A percentile compares a stretch with the other conserved stretches of the same genome.
Conservation (phyloP, 495 filamentous ascomycete species). For the Cenococcum geophilum region DNA sequence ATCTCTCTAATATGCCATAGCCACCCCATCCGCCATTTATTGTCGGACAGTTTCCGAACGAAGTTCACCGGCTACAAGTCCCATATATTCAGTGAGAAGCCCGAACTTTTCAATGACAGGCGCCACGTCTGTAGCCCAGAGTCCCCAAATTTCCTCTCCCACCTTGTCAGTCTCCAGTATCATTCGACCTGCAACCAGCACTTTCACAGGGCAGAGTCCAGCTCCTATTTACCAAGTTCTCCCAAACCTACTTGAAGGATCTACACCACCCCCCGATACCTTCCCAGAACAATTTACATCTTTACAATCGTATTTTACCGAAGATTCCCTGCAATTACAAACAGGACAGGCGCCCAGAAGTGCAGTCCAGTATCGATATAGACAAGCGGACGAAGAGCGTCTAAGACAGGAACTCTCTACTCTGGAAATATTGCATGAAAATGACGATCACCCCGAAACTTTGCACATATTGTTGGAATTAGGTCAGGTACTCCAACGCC, state of each 20-base stretch:
- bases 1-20: conserved; percentile 14
- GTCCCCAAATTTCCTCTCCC: conserved; percentile 21
- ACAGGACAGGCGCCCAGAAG: neutral
- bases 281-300: conserved; percentile 11
- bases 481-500: conserved; percentile 16
- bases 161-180: conserved; percentile 26
- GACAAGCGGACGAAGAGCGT: conserved; percentile 21
- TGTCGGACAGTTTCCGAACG: conserved; percentile 26
- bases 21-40: conserved; percentile 22
- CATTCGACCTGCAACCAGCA: conserved; percentile 18
- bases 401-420: conserved; percentile 18
- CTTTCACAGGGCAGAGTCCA: conserved; percentile 27
- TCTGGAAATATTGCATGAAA: conserved; percentile 10
- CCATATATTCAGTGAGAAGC: conserved; percentile 15
- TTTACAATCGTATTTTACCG: neutral
- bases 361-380: conserved; percentile 15
- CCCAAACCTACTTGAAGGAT: conserved; percentile 2
- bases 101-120: conserved; percentile 10
- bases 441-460: conserved; percentile 11
- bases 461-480: conserved; percentile 12
- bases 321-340: neutral
- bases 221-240: conserved; percentile 18
- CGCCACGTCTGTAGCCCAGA: conserved; percentile 10
- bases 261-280: neutral
- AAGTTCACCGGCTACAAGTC: conserved; percentile 17